Percentiles rank a stretch among this genome's conserved stretches.
Evolutionary conservation across 176 grass and related monocot species (phyloP).

Genomic region (Carex pumila): DNA sequence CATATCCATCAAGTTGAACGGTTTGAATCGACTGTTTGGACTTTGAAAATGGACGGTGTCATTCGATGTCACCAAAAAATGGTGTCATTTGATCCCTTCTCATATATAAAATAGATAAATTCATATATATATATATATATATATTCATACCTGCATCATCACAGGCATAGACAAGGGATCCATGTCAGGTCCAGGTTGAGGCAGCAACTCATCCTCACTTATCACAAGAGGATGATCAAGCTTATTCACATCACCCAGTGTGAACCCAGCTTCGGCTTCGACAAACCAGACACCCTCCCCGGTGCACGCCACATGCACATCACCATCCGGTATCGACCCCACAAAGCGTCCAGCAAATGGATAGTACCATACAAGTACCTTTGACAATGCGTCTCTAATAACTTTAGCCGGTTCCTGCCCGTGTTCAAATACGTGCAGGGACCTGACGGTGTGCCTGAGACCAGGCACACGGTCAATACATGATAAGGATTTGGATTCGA

Average conservation of each 20-base stretch:
- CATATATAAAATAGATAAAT: background rate
- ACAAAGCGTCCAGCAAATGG: slow-evolving; percentile 63
- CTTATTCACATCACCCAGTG: slow-evolving; percentile 50
- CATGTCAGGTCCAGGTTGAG: slow-evolving; percentile 15
- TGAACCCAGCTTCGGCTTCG: slow-evolving; percentile 40
- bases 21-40: too few relatives aligned
- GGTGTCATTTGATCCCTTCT: too few relatives aligned
- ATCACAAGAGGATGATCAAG: slow-evolving; percentile 56
- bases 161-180: slow-evolving; percentile 42
- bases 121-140: background rate
- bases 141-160: slow-evolving; percentile 54
- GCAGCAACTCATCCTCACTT: slow-evolving; percentile 45
- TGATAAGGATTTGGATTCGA: slow-evolving; percentile 31
- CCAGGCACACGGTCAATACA: slow-evolving; percentile 52
- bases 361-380: slow-evolving; percentile 46
- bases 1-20: too few relatives aligned
- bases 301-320: slow-evolving; percentile 45
- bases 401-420: slow-evolving; percentile 21
- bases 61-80: too few relatives aligned
- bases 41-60: too few relatives aligned
- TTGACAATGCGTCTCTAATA: slow-evolving; percentile 45
- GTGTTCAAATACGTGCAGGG: slow-evolving; percentile 49
- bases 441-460: slow-evolving; percentile 50
- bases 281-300: slow-evolving; percentile 59
- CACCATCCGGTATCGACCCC: background rate